phyloP scores from a whole-genome alignment of 768 basidiomycete genomes.

The Macrocybe gigantea region DNA sequence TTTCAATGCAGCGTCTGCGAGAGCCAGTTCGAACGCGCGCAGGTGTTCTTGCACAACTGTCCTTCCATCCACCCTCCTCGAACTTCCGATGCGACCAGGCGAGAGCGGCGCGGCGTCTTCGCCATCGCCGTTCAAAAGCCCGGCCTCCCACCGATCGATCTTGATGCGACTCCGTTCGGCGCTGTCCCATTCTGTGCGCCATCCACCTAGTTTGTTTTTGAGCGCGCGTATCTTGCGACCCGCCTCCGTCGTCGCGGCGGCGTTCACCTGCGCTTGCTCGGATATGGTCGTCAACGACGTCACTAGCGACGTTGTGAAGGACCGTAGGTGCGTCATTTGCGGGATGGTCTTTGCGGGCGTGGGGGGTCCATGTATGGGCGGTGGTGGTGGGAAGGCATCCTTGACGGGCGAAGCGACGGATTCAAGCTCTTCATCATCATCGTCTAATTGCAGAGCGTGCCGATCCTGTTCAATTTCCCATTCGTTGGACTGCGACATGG shows the following conservation, averaged over 20 bases:
- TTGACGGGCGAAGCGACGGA: slow-evolving; percentile 46
- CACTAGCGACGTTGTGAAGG: slow-evolving; percentile 69
- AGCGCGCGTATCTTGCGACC: slow-evolving; percentile 82
- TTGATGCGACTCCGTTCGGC: slow-evolving; percentile 72
- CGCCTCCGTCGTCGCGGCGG: slow-evolving; percentile 78
- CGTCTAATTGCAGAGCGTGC: slow-evolving; percentile 37
- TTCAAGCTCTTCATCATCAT: slow-evolving; percentile 41
- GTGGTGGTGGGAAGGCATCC: slow-evolving; percentile 50
- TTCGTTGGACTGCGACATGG: slow-evolving; percentile 30
- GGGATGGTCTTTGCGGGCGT: slow-evolving; percentile 58
- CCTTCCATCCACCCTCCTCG: slow-evolving; percentile 60
- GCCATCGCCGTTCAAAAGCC: slow-evolving; percentile 32
- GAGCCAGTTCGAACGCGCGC: slow-evolving; percentile 64
- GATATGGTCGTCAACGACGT: slow-evolving; percentile 72
- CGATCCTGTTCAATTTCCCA: slow-evolving; percentile 59
- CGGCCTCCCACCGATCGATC: slow-evolving; percentile 81
- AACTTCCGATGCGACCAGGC: slow-evolving; percentile 18
- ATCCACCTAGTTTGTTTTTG: slow-evolving; percentile 77
- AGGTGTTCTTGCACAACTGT: slow-evolving; percentile 74
- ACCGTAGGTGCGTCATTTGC: slow-evolving; percentile 66
- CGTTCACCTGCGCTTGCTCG: slow-evolving; percentile 86
- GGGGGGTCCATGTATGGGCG: slow-evolving; percentile 39
- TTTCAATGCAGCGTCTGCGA: slow-evolving; percentile 68
- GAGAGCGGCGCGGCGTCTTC: slow-evolving; percentile 23
- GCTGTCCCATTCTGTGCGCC: slow-evolving; percentile 79